A percentile compares a stretch with the other conserved stretches of the same genome.
These are phyloP conservation scores for Erythrobasidium yunnanense DNA, from an alignment of 768 basidiomycete species.

Conservation along the genomic window DNA sequence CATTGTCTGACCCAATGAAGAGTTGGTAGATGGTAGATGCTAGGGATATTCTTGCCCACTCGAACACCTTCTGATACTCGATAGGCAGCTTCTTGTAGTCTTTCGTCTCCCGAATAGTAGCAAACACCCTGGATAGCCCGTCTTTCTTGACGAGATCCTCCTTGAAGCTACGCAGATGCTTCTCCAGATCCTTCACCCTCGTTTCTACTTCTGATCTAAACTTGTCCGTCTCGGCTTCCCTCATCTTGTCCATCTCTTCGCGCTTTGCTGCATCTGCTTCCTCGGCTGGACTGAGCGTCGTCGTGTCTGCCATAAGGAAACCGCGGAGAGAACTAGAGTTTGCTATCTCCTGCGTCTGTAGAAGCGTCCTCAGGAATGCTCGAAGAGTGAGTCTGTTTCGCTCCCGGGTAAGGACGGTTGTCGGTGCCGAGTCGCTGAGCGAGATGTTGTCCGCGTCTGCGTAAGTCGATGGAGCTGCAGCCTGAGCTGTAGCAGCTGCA, in stretches of 20 bases:
- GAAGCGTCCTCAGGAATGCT: slow-evolving; percentile 73
- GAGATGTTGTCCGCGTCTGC: slow-evolving; percentile 17
- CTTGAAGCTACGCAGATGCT: slow-evolving; percentile 73
- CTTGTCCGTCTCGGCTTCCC: slow-evolving; percentile 74
- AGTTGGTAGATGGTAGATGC: slow-evolving; percentile 94
- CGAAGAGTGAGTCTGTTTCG: slow-evolving; percentile 91
- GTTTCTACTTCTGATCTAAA: slow-evolving; percentile 78
- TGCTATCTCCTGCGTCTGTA: slow-evolving; percentile 60
- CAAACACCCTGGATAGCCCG: slow-evolving; percentile 79
- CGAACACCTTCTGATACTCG: slow-evolving; percentile 78
- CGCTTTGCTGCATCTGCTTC: slow-evolving; percentile 62
- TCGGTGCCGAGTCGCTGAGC: slow-evolving; percentile 4
- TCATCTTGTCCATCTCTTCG: slow-evolving; percentile 74
- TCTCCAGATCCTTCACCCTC: slow-evolving; percentile 73
- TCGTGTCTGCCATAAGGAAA: slow-evolving; percentile 71
- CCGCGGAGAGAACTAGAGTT: slow-evolving; percentile 74
- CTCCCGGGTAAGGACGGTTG: slow-evolving; percentile 52
- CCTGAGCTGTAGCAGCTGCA: neutral
- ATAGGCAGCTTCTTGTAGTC: slow-evolving; percentile 63
- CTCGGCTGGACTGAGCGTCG: slow-evolving; percentile 58
- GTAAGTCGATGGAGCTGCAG: slow-evolving; percentile 13
- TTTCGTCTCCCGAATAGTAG: slow-evolving; percentile 69
- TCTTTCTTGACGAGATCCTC: slow-evolving; percentile 73
- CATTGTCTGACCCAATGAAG: slow-evolving; percentile 82
- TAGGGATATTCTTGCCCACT: slow-evolving; percentile 96